Base-by-base conservation (phyloP, 2,329 filamentous ascomycete species). In the Aspergillus ustus region DNA sequence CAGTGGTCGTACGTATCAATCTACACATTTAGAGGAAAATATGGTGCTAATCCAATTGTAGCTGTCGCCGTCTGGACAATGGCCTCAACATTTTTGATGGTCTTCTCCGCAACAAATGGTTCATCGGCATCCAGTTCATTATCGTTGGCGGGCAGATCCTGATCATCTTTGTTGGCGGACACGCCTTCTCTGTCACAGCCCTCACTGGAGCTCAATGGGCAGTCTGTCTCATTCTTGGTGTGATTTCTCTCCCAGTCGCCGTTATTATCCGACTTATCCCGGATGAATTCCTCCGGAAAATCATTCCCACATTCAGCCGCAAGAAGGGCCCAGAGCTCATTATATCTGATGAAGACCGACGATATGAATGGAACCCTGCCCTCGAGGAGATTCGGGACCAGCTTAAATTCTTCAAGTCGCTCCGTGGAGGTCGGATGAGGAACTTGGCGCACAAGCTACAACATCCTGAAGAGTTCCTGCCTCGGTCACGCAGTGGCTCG, bases 131-230 rank as follows among this genome's bases (percentile, higher is more conserved):
- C 44, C 85, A 90, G 69, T 71, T 82, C 25, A 82, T 90, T 69
- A 92, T 91, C 69, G 79, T 91, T 48, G 87, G 83, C 13, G 89
- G 89, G 8, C 90, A 92, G 70, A 82, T 89, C n/a, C 73, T 90
- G 74, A 92, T 92, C 70, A 82, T 92, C 61, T 89, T 90, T 68
- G 83, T 90, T 61, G 90, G 89, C 65, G 88, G 89, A 7, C 78
- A 82, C 29, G 89, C 89, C 0, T 91, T 92, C 71, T 84, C 86
- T 11, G 87, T 89, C 1, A 77, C 77, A 7, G 82, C 81, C 0
- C 80, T 91, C 58, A 84, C 84, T n/a, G 87, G 85, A 22, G 75
- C 82, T 6, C 87, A 91, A 64, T 92, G 90, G 90, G 89, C 81
- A 7, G 87, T 89, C 76, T 90, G 88, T 34, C 80, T 92, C 59